Evolutionary conservation across 1,284 basidiomycete genomes (phyloP).

Genomic region (Fistulina hepatica): DNA sequence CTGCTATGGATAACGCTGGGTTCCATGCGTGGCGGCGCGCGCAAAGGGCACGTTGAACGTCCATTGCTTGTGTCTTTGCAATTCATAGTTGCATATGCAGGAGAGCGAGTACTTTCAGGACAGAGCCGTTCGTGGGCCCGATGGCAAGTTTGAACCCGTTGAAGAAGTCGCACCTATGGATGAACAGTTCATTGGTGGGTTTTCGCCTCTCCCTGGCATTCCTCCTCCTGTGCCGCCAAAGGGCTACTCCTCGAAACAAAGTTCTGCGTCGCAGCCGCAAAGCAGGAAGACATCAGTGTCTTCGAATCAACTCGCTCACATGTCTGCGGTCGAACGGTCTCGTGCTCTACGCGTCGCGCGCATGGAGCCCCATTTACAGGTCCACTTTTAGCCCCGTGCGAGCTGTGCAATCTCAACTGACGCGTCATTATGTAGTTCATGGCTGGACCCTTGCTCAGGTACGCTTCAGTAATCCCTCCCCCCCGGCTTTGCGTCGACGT

Average conservation of each 20-base stretch:
- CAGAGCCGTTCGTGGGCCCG: slow-evolving; percentile 34
- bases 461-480: slow-evolving; percentile 9
- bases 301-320: slow-evolving; percentile 32
- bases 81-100: slow-evolving; percentile 22
- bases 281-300: slow-evolving; percentile 22
- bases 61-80: slow-evolving; percentile 2
- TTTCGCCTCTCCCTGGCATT: slow-evolving; percentile 22
- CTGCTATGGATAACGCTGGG: slow-evolving; percentile 53
- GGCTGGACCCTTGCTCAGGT: slow-evolving; percentile 79
- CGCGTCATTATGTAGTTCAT: slow-evolving; percentile 42
- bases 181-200: slow-evolving; percentile 46
- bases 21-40: slow-evolving; percentile 54
- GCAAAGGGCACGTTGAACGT: slow-evolving; percentile 26
- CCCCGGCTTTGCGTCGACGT: slow-evolving; percentile 3
- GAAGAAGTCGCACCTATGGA: slow-evolving; percentile 48
- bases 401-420: neutral
- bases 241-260: slow-evolving; percentile 27
- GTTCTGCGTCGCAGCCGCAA: neutral
- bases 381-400: slow-evolving; percentile 15
- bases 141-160: slow-evolving; percentile 41
- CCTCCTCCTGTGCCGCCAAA: slow-evolving; percentile 28
- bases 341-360: slow-evolving; percentile 40
- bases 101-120: slow-evolving; percentile 34
- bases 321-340: slow-evolving; percentile 57
- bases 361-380: slow-evolving; percentile 60